Percentiles rank a stretch among this genome's conserved stretches.
These are phyloP conservation scores for Cordyceps tenuipes DNA, from an alignment of 2,329 filamentous ascomycete species.

Conservation along the genomic window DNA sequence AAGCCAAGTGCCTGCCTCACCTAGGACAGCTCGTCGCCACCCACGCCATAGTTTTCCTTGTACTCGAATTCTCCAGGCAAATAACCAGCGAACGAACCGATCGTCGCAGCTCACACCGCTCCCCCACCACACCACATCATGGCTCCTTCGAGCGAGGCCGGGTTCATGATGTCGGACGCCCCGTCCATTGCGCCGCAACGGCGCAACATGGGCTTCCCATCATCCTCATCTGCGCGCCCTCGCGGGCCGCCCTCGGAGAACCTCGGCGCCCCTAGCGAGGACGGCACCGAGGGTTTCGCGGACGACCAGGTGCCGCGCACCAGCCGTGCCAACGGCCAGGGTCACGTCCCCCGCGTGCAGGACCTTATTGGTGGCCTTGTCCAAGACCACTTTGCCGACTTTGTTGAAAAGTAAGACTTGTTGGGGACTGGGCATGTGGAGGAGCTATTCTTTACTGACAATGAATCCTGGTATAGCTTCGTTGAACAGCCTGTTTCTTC, in stretches of 20 bases:
- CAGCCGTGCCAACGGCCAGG: constrained; percentile 37
- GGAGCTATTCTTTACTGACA: neutral
- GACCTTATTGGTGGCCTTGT: constrained; percentile 69
- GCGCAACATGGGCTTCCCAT: constrained; percentile 34
- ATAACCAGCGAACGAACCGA: neutral
- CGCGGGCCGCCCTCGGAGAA: constrained; percentile 56
- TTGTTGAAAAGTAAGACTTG: constrained; percentile 61
- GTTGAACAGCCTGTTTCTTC: constrained; percentile 60
- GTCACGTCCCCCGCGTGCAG: constrained; percentile 60
- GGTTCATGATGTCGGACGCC: constrained; percentile 50
- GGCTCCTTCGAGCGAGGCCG: constrained; percentile 48
- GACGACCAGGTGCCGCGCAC: constrained; percentile 54
- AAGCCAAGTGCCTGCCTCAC: neutral
- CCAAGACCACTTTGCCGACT: constrained; percentile 69
- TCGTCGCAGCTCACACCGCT: constrained; percentile 2
- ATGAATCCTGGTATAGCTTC: constrained; percentile 38
- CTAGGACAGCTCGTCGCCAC: neutral
- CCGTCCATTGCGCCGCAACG: constrained; percentile 36
- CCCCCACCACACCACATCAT: constrained; percentile 23
- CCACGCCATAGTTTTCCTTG: neutral
- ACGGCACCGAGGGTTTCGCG: constrained; percentile 53
- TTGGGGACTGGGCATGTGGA: neutral
- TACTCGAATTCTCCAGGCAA: neutral
- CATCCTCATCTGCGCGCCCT: constrained; percentile 45
- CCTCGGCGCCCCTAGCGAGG: constrained; percentile 50